Base-by-base conservation (phyloP, 495 filamentous ascomycete genomes). In the Tuber magnatum region DNA sequence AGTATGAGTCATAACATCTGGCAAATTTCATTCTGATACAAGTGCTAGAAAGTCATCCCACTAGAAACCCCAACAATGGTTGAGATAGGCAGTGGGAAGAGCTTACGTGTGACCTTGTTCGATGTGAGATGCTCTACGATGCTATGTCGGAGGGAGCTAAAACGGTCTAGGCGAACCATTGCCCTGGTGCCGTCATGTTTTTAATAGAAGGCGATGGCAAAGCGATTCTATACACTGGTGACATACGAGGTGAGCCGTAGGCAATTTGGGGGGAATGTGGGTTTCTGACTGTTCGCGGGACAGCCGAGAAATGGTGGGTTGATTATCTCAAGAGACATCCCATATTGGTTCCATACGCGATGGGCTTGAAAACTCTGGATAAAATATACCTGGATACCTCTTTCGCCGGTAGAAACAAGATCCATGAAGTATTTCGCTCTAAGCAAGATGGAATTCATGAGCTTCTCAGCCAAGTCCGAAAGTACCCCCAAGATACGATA, bases 111-210 rank as follows among this genome's bases (percentile, higher is more conserved):
- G 46, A 97, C 94, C 3, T 86, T 97, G 0, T 88, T 97, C 46
- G 90, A 97, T 85, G 94, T 85, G 68, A 75, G 77, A 51, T 65
- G 3, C 41, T 38, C 38, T n/a, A 32, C n/a, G 7, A 12, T 22
- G 68, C 22, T 12, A 28, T 40, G 7, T 28, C 6, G 4, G 20
- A 56, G 9, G 71, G 74, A 28, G 42, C 72, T 39, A 41, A 76
- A 75, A 70, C 28, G 35, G 43, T 51, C 5, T 28, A 85, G 84
- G 84, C 94, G 12, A 97, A 98, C 81, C 94, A 97, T 80, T 98
- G 94, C 81, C 85, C 90, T 32, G 94, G 94, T 4, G 90, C 94
- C 35, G 94, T 97, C 41, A 97, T 97, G 93, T 97, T 97, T 81
- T 89, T 97, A 10, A 91, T 97, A 61, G 92, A 97, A 82, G 89